Conservation (phyloP, 192 early-diverging fungal genomes). For the Radiomyces spectabilis region DNA sequence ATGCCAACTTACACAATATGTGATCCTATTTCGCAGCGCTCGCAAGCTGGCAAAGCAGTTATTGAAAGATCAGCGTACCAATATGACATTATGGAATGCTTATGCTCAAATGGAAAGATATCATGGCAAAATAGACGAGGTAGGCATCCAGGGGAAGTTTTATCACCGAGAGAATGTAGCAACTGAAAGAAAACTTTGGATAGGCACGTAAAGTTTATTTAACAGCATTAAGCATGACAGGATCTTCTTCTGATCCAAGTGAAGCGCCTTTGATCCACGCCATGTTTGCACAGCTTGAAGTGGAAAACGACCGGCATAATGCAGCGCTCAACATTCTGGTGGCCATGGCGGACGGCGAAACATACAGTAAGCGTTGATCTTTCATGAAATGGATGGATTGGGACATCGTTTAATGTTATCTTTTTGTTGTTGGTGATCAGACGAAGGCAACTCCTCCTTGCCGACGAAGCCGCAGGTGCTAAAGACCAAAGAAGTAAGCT, state of each 20-base stretch:
- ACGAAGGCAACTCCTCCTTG: background rate
- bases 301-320: constrained; percentile 32
- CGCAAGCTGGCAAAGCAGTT: constrained; percentile 40
- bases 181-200: too few species aligned
- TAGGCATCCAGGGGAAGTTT: too few species aligned
- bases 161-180: too few species aligned
- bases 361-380: background rate
- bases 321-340: constrained; percentile 38
- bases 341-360: constrained; percentile 22
- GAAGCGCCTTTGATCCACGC: constrained; percentile 34
- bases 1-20: too few species aligned
- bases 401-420: background rate
- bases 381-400: background rate
- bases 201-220: constrained; percentile 44
- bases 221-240: constrained; percentile 28
- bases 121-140: constrained; percentile 35
- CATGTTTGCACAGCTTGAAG: constrained; percentile 44
- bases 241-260: constrained; percentile 4
- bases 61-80: constrained; percentile 30
- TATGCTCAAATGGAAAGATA: constrained; percentile 44
- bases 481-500: constrained; percentile 31
- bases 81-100: constrained; percentile 46
- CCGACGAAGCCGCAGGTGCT: constrained; percentile 26
- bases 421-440: background rate
- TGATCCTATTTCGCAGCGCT: too few species aligned